Evolutionary conservation across 176 grass and related monocot genomes (phyloP).

Genomic region (Cenchrus purpureus): DNA sequence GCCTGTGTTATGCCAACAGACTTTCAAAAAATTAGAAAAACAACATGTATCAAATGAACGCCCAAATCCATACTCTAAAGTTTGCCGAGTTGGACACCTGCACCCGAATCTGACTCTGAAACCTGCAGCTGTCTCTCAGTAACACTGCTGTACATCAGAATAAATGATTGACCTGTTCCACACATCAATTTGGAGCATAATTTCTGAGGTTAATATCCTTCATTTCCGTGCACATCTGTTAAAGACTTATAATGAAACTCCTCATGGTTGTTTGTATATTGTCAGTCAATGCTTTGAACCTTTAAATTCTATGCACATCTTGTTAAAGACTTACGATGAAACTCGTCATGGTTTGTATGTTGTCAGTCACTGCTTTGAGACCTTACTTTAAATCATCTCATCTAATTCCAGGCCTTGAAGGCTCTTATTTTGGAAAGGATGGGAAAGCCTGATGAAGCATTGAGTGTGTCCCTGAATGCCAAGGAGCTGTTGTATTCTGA

Average conservation of each 20-base stretch:
- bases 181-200: conserved; percentile 24
- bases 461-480: conserved; percentile 72
- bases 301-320: conserved; percentile 37
- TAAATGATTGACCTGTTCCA: conserved; percentile 12
- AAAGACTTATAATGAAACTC: conserved; percentile 1
- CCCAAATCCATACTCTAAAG: conserved; percentile 2
- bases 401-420: conserved; percentile 80
- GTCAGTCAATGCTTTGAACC: conserved; percentile 17
- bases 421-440: conserved; percentile 97
- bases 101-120: neutral
- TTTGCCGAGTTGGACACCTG: neutral
- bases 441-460: conserved; percentile 92
- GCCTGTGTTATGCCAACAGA: neutral
- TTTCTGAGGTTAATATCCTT: conserved; percentile 3
- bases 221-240: neutral
- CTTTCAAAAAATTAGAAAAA: neutral
- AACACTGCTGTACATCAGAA: neutral
- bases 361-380: conserved; percentile 21
- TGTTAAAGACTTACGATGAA: conserved; percentile 11
- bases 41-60: conserved; percentile 2
- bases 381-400: conserved; percentile 43
- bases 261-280: neutral
- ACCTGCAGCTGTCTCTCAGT: neutral
- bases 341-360: neutral
- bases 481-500: conserved; percentile 78